Conservation (phyloP, 2,329 filamentous ascomycete species). For the Chrysoporthe cubensis region DNA sequence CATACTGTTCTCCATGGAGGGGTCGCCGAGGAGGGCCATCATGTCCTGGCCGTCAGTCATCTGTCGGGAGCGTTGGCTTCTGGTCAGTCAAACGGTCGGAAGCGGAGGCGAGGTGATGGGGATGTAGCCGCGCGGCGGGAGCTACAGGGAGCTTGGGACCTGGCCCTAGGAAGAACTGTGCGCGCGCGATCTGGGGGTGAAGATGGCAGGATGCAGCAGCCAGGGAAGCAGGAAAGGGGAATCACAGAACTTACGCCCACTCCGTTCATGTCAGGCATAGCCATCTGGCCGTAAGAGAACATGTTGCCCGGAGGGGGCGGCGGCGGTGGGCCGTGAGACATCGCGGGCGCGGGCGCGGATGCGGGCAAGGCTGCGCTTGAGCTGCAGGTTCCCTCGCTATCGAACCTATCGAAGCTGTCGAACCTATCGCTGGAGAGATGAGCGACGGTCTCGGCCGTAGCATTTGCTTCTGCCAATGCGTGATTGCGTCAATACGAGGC, state of each 20-base stretch:
- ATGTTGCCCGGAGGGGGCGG: constrained; percentile 27
- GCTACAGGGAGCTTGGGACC: neutral
- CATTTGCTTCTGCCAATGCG: neutral
- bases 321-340: constrained; percentile 30
- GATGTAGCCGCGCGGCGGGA: constrained; percentile 6
- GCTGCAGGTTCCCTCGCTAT: constrained; percentile 5
- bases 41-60: constrained; percentile 42
- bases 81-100: constrained; percentile 20
- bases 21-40: constrained; percentile 44
- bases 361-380: constrained; percentile 9
- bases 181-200: constrained; percentile 5
- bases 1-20: constrained; percentile 43
- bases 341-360: constrained; percentile 12
- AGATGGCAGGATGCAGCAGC: constrained; percentile 8
- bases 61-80: constrained; percentile 26
- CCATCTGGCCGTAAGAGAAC: constrained; percentile 28
- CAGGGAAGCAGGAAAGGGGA: constrained; percentile 3
- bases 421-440: neutral
- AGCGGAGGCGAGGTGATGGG: constrained; percentile 4
- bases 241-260: constrained; percentile 23
- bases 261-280: constrained; percentile 26
- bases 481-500: constrained; percentile 9
- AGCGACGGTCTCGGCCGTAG: constrained; percentile 18
- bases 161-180: neutral
- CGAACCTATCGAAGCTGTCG: neutral